phyloP scores from a whole-genome alignment of 2,329 filamentous ascomycete genomes.

The Claviceps quebecensis region DNA sequence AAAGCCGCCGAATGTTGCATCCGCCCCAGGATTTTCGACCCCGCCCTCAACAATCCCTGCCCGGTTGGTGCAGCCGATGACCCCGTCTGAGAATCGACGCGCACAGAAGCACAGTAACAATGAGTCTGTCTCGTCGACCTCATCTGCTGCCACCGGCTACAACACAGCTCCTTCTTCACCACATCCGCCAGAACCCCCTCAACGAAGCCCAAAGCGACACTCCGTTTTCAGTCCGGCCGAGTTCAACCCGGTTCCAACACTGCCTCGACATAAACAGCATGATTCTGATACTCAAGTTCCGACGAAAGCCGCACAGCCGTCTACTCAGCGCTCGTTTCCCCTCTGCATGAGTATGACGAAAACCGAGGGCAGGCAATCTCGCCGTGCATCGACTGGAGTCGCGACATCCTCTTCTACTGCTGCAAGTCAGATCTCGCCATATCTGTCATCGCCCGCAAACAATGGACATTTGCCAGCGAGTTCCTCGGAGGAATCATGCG shows the following conservation, averaged over 20 bases:
- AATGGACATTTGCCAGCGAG: slow-evolving; percentile 9
- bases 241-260: slow-evolving; percentile 1
- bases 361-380: neutral
- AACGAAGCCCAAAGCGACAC: slow-evolving; percentile 15
- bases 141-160: slow-evolving; percentile 5
- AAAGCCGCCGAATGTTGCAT: slow-evolving; percentile 1
- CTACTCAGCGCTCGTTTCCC: slow-evolving; percentile 1
- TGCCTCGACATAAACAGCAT: neutral
- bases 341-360: neutral
- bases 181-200: slow-evolving; percentile 15
- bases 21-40: neutral
- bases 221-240: slow-evolving; percentile 8
- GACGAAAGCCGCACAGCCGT: neutral
- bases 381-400: neutral
- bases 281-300: neutral
- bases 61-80: neutral
- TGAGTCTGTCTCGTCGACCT: slow-evolving; percentile 6
- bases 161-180: slow-evolving; percentile 9
- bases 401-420: neutral
- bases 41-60: neutral
- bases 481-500: slow-evolving; percentile 24
- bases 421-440: neutral
- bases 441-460: neutral
- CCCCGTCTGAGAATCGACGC: neutral
- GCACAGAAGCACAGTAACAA: slow-evolving; percentile 5